These are phyloP conservation scores for Lactifluus pinguis DNA, from an alignment of 768 basidiomycete species.

Conservation along the genomic window DNA sequence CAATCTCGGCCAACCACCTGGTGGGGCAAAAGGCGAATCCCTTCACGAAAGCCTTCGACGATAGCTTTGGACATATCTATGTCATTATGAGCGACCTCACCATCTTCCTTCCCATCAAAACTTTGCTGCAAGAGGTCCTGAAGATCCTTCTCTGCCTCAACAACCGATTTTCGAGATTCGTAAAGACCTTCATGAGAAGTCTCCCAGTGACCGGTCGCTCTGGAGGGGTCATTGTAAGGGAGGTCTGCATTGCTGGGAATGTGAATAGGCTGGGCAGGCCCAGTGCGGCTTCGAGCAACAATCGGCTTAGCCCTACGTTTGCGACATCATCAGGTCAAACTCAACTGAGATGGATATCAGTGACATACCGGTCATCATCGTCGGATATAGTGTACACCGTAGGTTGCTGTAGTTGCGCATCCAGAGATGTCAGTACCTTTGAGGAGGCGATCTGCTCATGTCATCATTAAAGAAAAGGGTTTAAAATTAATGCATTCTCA, in stretches of 20 bases:
- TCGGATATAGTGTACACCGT: constrained; percentile 5
- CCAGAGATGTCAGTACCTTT: constrained; percentile 2
- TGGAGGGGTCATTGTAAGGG: not conserved
- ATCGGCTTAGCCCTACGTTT: not conserved
- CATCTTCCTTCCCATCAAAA: constrained; percentile 44
- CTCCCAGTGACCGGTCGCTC: constrained; percentile 24
- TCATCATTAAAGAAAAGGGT: not conserved
- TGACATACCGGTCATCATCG: constrained; percentile 20
- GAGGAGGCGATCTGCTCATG: not conserved
- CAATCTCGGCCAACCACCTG: constrained; percentile 79
- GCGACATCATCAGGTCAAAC: not conserved
- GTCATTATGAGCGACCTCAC: constrained; percentile 33
- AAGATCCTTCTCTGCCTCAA: constrained; percentile 69
- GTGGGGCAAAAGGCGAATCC: constrained; percentile 70
- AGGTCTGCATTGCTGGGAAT: constrained; percentile 14
- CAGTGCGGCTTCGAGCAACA: not conserved
- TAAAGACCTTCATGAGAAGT: constrained; percentile 24
- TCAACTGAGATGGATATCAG: not conserved
- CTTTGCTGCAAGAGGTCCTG: constrained; percentile 66
- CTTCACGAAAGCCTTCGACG: constrained; percentile 70
- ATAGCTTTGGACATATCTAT: constrained; percentile 57
- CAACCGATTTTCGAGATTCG: constrained; percentile 31
- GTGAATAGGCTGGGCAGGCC: constrained; percentile 13
- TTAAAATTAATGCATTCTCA: not conserved
- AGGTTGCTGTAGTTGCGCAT: not conserved